Evolutionary conservation across 176 grass and related monocot species (phyloP), one percentile per base, ranked within the genome.

Genomic region (Musa beccarii): DNA sequence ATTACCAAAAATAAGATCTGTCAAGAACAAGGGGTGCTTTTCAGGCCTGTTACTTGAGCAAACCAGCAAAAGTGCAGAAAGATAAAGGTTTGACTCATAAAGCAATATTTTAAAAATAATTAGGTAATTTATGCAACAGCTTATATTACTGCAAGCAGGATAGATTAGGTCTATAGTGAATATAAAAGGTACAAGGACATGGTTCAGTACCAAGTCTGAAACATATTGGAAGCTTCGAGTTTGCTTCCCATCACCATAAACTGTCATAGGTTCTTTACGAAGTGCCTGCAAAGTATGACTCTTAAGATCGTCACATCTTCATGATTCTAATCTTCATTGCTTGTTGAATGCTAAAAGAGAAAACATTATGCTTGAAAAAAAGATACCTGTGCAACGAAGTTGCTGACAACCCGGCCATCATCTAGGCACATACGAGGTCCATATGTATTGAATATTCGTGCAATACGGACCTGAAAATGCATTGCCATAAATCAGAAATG

Each of bases 201-300:
- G 2, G 51, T 24, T 14, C 22, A 9, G 83, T 90, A 93, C 93
- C 93, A 93, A 86, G 84, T 97, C 93, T 61, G 93, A 93, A 84
- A 97, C 90, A 80, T 84, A 97, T 76, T 93, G 90, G 59, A 96
- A 96, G 71, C 93, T 96, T 80, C 88, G 80, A 73, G 94, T 97
- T 88, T 97, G 94, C 68, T 93, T 91, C 75, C 94, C 90, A 77
- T 93, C 90, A 71, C 94, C 94, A 80, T 97, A 96, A 72, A 96
- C 85, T 22, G 89, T 96, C 89, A 96, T 96, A 28, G 92, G 89
- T 63, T 89, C 82, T 79, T 93, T 93, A 59, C 82, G 77, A 59
- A 97, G 73, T 66, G 88, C 76, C 94, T 93, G 82, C 17, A 85
- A 76, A 86, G 11, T 52, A 34, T 61, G 61, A 69, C 79, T 66